Conservation (phyloP, 306 rosid genomes). For the Delonix regia region DNA sequence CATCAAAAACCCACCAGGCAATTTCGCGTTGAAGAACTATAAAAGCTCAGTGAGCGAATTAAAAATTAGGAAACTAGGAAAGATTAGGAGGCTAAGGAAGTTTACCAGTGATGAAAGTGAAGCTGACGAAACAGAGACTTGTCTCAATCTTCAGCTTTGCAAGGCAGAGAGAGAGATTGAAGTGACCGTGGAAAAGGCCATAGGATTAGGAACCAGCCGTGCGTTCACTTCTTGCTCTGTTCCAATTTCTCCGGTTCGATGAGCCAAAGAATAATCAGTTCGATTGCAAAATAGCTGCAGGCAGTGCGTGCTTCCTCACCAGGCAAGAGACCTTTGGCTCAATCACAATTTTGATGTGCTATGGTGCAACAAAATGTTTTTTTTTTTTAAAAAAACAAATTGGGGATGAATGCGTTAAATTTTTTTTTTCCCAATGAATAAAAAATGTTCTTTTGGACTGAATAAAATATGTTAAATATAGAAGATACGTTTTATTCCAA, state of each 20-base stretch:
- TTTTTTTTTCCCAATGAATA: too few relatives aligned
- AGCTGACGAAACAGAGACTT: not conserved
- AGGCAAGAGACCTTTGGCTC: too few relatives aligned
- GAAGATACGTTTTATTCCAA: too few relatives aligned
- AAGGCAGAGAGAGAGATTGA: not conserved
- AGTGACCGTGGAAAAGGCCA: not conserved
- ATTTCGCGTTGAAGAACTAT: not conserved
- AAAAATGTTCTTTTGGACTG: too few relatives aligned
- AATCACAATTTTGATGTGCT: too few relatives aligned
- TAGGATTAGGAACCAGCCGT: not conserved
- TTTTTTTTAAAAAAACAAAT: too few relatives aligned
- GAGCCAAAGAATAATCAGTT: not conserved
- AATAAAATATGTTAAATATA: too few relatives aligned
- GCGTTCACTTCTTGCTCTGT: not conserved
- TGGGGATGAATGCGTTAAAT: too few relatives aligned
- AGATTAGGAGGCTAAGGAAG: not conserved
- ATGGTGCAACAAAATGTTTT: too few relatives aligned
- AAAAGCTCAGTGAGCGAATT: not conserved
- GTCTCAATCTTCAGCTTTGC: not conserved
- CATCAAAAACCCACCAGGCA: not conserved
- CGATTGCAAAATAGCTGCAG: not conserved
- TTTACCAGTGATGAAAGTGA: conserved; percentile 14
- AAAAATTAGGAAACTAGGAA: not conserved
- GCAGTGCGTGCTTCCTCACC: too few relatives aligned
- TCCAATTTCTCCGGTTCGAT: not conserved